Base-by-base conservation (phyloP, 768 basidiomycete genomes). In the Russula abietina region DNA sequence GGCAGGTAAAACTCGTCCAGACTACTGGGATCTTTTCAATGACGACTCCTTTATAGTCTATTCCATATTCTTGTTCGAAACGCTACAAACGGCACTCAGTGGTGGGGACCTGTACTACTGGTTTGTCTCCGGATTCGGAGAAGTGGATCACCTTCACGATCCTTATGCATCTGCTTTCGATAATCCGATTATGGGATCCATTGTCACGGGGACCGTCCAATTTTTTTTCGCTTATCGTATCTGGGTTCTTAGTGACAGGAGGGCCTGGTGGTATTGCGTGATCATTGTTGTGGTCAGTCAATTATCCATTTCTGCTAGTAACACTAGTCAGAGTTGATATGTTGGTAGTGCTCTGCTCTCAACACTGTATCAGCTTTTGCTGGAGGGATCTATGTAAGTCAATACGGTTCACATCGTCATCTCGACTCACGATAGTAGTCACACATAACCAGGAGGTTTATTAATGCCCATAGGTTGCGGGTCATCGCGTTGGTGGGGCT, bases 181-280 rank as follows among this genome's bases (percentile, higher is more conserved):
- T 22, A 57, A 8, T 4, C 62, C 62, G 26, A 49, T 64, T n/a
- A 55, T 64, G 10, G 62, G 38, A 2, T 30, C 57, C 16, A 3
- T 64, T 1, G 30, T 64, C 26, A 55, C 62, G 0, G 12, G 59
- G 30, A 12, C 24, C 24, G 57, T 63, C 3, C 57, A 63, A 43
- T 50, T 43, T 5, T 64, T 64, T 41, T 59, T 55, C 30, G 52
- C 45, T 2, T 64, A 59, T 59, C 62, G 62, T 19, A 22, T 64
- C 30, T 64, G 57, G 62, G 28, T 59, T 3, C 51, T 64, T 12
- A 64, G 62, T 4, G 19, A 30, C 9, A 59, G 16, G 30, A 33
- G n/a, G 19, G 49, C 24, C 24, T 4, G 26, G 52, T 46, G 36
- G 52, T 5, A 59, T 33, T 64, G 46, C 26, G 1, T 55, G 6